These are phyloP conservation scores for Sisymbrium altissimum DNA, from an alignment of 345 rosid genomes.

Conservation along the genomic window DNA sequence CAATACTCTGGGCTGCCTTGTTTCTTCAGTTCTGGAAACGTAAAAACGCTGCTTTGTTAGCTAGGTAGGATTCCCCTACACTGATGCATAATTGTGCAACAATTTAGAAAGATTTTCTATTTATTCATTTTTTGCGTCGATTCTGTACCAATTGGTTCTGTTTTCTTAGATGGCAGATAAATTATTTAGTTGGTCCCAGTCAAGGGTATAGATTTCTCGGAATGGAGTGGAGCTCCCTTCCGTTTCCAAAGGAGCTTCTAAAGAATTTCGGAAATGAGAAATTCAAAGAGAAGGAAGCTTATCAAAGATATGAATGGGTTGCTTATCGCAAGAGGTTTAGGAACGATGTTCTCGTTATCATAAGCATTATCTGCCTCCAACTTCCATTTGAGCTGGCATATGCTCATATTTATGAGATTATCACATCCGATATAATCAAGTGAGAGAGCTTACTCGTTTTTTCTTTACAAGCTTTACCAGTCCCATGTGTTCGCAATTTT, in stretches of 20 bases:
- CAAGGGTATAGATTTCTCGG: slow-evolving; percentile 56
- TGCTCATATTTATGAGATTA: slow-evolving; percentile 83
- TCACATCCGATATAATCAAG: slow-evolving; percentile 56
- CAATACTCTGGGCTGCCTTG: slow-evolving; percentile 78
- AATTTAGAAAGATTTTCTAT: background rate
- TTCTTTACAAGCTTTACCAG: background rate
- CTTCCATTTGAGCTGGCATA: slow-evolving; percentile 95
- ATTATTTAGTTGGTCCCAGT: slow-evolving; percentile 53
- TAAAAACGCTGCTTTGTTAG: slow-evolving; percentile 71
- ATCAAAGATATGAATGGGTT: slow-evolving; percentile 86
- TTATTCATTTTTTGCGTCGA: background rate
- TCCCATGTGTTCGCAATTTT: background rate
- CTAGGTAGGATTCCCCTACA: slow-evolving; percentile 46
- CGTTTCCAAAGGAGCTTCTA: slow-evolving; percentile 46
- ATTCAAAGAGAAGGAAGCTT: slow-evolving; percentile 60
- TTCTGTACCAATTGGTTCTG: slow-evolving; percentile 8
- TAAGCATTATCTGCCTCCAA: slow-evolving; percentile 86
- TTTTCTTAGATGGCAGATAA: slow-evolving; percentile 73
- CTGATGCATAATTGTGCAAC: background rate
- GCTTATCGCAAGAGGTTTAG: slow-evolving; percentile 71
- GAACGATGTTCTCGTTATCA: slow-evolving; percentile 64
- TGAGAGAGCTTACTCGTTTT: slow-evolving; percentile 41
- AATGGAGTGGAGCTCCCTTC: slow-evolving; percentile 56
- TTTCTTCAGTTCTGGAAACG: slow-evolving; percentile 98
- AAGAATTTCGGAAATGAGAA: slow-evolving; percentile 47